Evolutionary conservation across 345 rosid species (phyloP), one percentile per base, ranked within the genome.

Genomic region (Kernera saxatilis): DNA sequence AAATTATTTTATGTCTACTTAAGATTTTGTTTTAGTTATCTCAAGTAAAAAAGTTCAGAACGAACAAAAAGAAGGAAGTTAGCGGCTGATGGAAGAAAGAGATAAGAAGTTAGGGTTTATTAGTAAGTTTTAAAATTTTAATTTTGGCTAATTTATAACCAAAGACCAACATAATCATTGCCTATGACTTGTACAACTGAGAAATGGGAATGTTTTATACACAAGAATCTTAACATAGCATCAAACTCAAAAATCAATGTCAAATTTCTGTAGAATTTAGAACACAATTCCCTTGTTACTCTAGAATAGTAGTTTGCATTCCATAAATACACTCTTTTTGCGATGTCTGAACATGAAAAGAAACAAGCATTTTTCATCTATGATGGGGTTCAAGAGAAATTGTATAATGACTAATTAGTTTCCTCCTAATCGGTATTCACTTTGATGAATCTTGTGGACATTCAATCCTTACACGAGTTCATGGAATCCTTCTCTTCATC

Each of bases 401-500:
- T 27, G 52, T 40, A 56, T 56, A 56, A 45, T 8, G 22, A 41
- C 25, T 35, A 39, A 46, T 65, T 33, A 32, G 14, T 55, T 73
- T 57, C 26, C 5, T 66, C 45, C 72, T 57, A 49, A n/a, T 37
- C 51, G 15, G 51, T 53, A 64, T 53, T 33, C 64, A 52, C 41
- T 54, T 6, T 17, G 30, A 14, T 62, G 32, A 49, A 36, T 9
- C 45, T 45, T 8, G 21, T 43, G 46, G 14, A 15, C 1, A 14
- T 26, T 73, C 37, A 49, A 18, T 67, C 78, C 49, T 50, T 33
- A 13, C 53, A 49, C 1, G 72, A 25, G 59, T 67, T 40, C 15
- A 55, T 18, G 48, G 59, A 64, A 54, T 36, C 75, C n/a, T 54
- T 67, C 27, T 69, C 79, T 71, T 80, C 78, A 22, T 80, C 82